Conservation (phyloP, 768 basidiomycete species). For the Phanerochaete sordida region DNA sequence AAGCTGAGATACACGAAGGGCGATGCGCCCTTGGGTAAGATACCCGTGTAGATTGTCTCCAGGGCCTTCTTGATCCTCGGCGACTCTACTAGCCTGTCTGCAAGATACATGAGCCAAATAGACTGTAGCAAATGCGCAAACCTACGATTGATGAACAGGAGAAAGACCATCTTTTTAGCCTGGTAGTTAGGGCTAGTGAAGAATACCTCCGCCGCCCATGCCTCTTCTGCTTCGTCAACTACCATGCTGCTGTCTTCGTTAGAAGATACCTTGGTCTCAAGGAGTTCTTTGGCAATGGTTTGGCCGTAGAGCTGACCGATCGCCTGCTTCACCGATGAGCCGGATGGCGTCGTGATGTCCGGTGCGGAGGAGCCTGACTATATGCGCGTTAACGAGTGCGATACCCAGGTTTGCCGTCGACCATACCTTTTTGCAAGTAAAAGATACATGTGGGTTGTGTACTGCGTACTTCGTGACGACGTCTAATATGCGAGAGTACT, state of each 20-base stretch:
- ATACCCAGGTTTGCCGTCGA: background rate
- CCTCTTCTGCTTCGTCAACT: constrained; percentile 28
- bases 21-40: constrained; percentile 84
- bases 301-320: constrained; percentile 84
- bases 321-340: constrained; percentile 58
- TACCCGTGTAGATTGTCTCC: constrained; percentile 73
- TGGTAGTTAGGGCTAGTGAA: constrained; percentile 89
- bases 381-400: background rate
- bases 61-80: constrained; percentile 81
- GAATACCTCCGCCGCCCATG: constrained; percentile 72
- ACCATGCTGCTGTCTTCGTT: constrained; percentile 30
- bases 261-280: constrained; percentile 33
- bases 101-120: background rate
- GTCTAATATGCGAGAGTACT: constrained; percentile 88
- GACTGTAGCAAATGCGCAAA: constrained; percentile 1
- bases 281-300: constrained; percentile 72
- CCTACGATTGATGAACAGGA: constrained; percentile 95
- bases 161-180: constrained; percentile 77
- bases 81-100: constrained; percentile 93
- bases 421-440: constrained; percentile 86
- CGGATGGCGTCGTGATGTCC: constrained; percentile 77
- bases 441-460: constrained; percentile 86
- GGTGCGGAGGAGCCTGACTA: constrained; percentile 73
- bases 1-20: constrained; percentile 95
- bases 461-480: constrained; percentile 91